Conservation (phyloP, 495 filamentous ascomycete genomes). For the Penicillium ochrochloron region DNA sequence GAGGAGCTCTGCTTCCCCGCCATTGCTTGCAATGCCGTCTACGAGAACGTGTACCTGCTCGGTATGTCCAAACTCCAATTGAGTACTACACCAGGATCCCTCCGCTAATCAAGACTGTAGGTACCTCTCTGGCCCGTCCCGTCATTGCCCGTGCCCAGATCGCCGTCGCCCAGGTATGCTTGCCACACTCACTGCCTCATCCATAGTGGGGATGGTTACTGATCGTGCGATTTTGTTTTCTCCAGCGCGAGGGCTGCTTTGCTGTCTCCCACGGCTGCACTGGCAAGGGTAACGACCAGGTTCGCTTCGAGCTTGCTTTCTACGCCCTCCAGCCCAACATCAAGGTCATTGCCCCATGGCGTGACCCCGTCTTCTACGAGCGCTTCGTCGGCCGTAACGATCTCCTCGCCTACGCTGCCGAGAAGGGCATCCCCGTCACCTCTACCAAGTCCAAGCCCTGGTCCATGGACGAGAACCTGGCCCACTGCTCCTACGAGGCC, state of each 20-base stretch:
- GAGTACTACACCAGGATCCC: neutral
- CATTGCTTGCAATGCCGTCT: conserved; percentile 81
- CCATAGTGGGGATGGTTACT: neutral
- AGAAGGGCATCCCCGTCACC: conserved; percentile 81
- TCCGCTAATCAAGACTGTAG: conserved; percentile 47
- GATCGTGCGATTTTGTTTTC: neutral
- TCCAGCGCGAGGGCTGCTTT: conserved; percentile 46
- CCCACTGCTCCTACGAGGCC: conserved; percentile 90
- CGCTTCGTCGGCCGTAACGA: conserved; percentile 83
- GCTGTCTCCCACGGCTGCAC: conserved; percentile 82
- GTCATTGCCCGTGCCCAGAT: conserved; percentile 88
- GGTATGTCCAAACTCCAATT: conserved; percentile 44
- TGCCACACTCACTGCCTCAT: neutral
- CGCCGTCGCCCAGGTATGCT: conserved; percentile 60
- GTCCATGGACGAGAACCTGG: conserved; percentile 83
- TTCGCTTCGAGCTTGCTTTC: conserved; percentile 83
- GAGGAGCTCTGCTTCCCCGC: conserved; percentile 88
- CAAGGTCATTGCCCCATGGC: conserved; percentile 90
- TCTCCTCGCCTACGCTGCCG: conserved; percentile 82
- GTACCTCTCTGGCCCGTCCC: conserved; percentile 82
- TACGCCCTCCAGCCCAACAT: conserved; percentile 74
- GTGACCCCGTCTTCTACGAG: conserved; percentile 81
- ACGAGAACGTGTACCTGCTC: conserved; percentile 81
- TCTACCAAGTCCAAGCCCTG: conserved; percentile 88
- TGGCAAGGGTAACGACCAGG: conserved; percentile 86